These are phyloP conservation scores for Diaporthe amygdali DNA, from an alignment of 2,329 filamentous ascomycete genomes.

Conservation along the genomic window DNA sequence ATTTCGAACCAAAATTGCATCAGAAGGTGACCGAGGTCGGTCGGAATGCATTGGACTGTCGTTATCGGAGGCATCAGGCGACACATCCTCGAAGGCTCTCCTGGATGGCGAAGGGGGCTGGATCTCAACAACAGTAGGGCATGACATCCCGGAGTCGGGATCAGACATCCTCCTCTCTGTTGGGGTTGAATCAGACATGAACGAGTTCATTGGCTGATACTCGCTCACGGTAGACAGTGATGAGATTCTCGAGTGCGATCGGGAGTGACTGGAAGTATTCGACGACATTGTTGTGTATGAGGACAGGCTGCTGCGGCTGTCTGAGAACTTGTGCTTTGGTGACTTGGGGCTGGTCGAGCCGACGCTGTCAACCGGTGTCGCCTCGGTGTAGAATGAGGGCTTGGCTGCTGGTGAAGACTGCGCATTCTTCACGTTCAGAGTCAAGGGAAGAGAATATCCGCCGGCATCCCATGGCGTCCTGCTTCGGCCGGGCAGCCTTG, in stretches of 20 bases:
- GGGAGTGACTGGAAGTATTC: conserved; percentile 44
- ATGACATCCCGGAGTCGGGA: conserved; percentile 24
- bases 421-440: conserved; percentile 42
- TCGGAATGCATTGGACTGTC: conserved; percentile 23
- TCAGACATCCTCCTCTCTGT: conserved; percentile 42
- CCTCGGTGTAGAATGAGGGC: conserved; percentile 32
- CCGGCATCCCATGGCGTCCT: conserved; percentile 58
- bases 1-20: conserved; percentile 19
- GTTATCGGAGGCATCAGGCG: conserved; percentile 15
- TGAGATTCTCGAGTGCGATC: conserved; percentile 57
- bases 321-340: conserved; percentile 50
- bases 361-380: conserved; percentile 25
- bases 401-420: conserved; percentile 28
- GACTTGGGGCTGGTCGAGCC: conserved; percentile 38
- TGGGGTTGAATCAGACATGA: conserved; percentile 43
- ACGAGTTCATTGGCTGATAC: conserved; percentile 39
- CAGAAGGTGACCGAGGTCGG: conserved; percentile 21
- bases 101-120: conserved; percentile 32
- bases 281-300: conserved; percentile 52
- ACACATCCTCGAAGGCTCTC: conserved; percentile 18
- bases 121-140: conserved; percentile 27
- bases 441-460: conserved; percentile 52
- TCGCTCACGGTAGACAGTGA: conserved; percentile 58
- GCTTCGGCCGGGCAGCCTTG: conserved; percentile 36
- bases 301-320: conserved; percentile 58